Evolutionary conservation across 441 rosid species (phyloP).

Genomic region (Rhodomyrtus psidioides): DNA sequence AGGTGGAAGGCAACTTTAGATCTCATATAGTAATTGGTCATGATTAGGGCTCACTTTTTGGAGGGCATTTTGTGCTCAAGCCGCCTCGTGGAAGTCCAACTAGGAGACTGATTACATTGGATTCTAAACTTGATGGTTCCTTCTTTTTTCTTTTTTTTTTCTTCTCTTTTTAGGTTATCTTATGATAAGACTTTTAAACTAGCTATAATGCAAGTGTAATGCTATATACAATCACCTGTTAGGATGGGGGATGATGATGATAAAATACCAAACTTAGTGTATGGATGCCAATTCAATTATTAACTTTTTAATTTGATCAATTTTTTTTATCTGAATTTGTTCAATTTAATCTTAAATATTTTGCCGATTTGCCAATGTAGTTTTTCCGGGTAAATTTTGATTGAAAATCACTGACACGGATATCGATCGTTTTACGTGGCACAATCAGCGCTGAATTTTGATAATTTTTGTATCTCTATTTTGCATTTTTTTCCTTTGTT

Average conservation of each 20-base stretch:
- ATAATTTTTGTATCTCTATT: not conserved
- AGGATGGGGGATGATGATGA: not conserved
- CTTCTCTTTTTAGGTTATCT: not conserved
- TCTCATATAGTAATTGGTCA: not conserved
- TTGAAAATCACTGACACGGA: fast-evolving
- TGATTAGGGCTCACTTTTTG: not conserved
- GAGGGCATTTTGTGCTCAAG: not conserved
- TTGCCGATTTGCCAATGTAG: fast-evolving
- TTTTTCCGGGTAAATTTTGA: fast-evolving
- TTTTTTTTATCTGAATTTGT: not conserved
- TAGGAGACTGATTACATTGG: not conserved
- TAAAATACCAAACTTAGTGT: not conserved
- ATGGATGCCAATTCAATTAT: not conserved
- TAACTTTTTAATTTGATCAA: not conserved
- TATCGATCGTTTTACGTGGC: fast-evolving
- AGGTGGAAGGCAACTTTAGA: not conserved
- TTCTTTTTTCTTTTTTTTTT: not conserved
- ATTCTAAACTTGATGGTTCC: not conserved
- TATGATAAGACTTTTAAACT: not conserved
- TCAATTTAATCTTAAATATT: not conserved
- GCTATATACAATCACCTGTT: not conserved
- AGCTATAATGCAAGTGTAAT: not conserved
- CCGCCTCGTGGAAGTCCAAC: not conserved
- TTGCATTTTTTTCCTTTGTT: not conserved
- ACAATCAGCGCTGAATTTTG: fast-evolving